phyloP scores from a whole-genome alignment of 345 rosid species.

The Luvunga scandens region DNA sequence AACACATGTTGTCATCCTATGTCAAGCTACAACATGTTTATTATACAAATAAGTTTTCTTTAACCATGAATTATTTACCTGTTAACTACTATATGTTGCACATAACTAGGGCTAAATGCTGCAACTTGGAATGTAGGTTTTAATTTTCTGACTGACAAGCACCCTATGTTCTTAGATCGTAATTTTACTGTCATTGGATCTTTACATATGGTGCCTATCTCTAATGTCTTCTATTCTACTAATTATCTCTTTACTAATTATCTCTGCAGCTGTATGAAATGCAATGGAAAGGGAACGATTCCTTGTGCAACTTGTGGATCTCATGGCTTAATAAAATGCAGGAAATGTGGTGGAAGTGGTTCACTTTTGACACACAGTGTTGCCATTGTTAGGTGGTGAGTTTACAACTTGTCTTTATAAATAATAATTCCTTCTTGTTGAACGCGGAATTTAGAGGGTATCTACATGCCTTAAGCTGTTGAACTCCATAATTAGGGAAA shows the following conservation, averaged over 20 bases:
- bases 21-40: background rate
- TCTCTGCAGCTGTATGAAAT: conserved; percentile 55
- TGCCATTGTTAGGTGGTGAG: conserved; percentile 76
- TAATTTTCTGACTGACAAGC: background rate
- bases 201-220: background rate
- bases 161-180: background rate
- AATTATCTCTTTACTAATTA: background rate
- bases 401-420: background rate
- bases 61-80: background rate
- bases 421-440: background rate
- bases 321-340: conserved; percentile 74
- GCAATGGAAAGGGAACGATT: conserved; percentile 81
- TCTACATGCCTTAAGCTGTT: background rate
- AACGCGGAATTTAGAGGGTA: background rate
- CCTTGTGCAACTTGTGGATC: conserved; percentile 83
- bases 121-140: background rate
- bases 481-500: background rate
- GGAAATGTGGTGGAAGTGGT: conserved; percentile 60
- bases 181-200: background rate
- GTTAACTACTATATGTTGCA: background rate
- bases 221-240: background rate
- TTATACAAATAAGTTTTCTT: background rate
- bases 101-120: background rate
- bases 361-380: conserved; percentile 60
- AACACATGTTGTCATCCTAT: background rate